These are phyloP conservation scores for Myrica gale DNA, from an alignment of 306 rosid genomes.

Conservation along the genomic window DNA sequence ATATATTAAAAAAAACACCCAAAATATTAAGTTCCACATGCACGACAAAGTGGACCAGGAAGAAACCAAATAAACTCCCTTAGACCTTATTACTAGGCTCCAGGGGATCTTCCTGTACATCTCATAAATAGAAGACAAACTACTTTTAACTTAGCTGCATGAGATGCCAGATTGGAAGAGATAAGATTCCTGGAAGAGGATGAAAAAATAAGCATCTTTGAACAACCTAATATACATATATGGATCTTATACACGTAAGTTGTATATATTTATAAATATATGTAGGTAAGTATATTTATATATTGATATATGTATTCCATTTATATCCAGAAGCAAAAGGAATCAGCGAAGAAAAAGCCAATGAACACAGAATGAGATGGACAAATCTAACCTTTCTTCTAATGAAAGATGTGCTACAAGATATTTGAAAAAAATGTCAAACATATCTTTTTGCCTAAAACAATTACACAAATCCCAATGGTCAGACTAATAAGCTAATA, in stretches of 20 bases:
- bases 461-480: background rate
- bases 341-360: background rate
- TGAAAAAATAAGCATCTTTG: background rate
- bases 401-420: background rate
- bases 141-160: slow-evolving; percentile 17
- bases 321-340: background rate
- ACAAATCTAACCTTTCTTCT: background rate
- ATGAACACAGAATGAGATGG: background rate
- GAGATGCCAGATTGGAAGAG: slow-evolving; percentile 25
- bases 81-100: background rate
- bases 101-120: slow-evolving; percentile 1
- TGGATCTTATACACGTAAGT: background rate
- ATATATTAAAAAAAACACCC: background rate
- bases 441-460: background rate
- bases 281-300: background rate
- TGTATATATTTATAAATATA: background rate
- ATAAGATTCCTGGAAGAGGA: slow-evolving; percentile 17
- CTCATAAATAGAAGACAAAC: background rate
- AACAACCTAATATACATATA: background rate
- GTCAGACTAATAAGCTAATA: slow-evolving; percentile 4
- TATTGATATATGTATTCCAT: background rate
- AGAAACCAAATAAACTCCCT: slow-evolving; percentile 1
- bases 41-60: background rate
- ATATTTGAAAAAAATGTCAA: background rate
- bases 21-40: background rate